Evolutionary conservation across 176 grass and related monocot species (phyloP), one percentile per base, ranked within the genome.

Genomic region (Avena eriantha): DNA sequence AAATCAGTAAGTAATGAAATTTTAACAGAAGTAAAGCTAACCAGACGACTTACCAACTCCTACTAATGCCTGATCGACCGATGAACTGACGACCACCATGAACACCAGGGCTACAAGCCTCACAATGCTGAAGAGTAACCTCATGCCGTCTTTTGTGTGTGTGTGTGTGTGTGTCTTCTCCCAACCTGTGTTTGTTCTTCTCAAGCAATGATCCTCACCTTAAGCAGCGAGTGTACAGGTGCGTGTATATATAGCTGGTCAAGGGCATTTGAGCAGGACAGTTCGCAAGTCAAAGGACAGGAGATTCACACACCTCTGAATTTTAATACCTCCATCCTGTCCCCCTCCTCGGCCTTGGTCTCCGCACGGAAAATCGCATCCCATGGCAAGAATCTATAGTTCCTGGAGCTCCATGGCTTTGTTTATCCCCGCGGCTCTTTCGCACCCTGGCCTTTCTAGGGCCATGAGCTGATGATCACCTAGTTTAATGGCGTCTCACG

Each of bases 351-450:
- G n/a, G 82, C 72, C 78, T 91, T 60, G 78, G 82, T 75, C 74
- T 82, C 74, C 86, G 87, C 53, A 56, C 53, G 53, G 16, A 19
- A 8, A 56, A 56, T 29, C 53, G 53, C 69, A 82, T 90, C 85
- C 87, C 87, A 93, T 67, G 86, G 84, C 67, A 93, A 96, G 94
- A 96, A 89, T 93, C 91, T 87, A 80, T 95, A 72, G 86, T 91
- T 89, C 80, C 88, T 87, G 87, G 81, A 83, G 83, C 83, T 89
- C 82, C 19, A 50, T 0, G 0, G 57, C 83, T 80, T 87, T 86
- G 86, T 80, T 84, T 84, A 91, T 80, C 69, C 69, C 26, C 29
- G 15, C 50, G 49, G 49, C 49, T 50, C 49, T 12, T 50, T 50
- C 49, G 7, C 60, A 21, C 58, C 35, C 72, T 54, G 82, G 84